Conservation (phyloP, 116 monocot genomes). For the Iris pallida region DNA sequence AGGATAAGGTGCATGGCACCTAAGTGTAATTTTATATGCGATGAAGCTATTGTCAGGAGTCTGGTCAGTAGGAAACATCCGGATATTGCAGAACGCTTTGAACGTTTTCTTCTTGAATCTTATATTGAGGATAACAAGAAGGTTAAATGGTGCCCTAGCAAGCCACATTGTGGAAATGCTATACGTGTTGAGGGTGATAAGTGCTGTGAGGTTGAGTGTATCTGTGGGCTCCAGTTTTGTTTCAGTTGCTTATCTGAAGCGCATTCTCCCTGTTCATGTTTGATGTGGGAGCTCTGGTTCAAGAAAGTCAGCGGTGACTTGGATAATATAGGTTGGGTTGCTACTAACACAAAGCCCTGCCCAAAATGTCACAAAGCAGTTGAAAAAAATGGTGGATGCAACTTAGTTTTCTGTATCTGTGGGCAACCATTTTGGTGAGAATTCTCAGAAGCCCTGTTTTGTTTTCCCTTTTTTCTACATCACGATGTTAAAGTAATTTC, state of each 20-base stretch:
- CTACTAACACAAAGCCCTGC: constrained; percentile 53
- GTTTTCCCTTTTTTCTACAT: neutral
- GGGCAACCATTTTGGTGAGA: constrained; percentile 77
- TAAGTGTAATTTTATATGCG: constrained; percentile 56
- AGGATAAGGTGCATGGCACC: constrained; percentile 63
- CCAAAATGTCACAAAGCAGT: constrained; percentile 70
- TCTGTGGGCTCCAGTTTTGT: constrained; percentile 75
- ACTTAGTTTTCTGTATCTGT: constrained; percentile 59
- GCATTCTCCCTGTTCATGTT: constrained; percentile 83
- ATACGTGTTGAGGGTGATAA: constrained; percentile 55
- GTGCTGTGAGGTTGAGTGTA: constrained; percentile 68
- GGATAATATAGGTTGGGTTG: constrained; percentile 58
- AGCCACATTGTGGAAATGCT: constrained; percentile 77
- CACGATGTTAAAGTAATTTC: neutral
- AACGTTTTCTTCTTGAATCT: constrained; percentile 67
- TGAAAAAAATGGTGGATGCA: constrained; percentile 76
- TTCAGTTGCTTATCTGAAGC: constrained; percentile 61
- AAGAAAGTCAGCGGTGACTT: constrained; percentile 46
- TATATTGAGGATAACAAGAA: constrained; percentile 75
- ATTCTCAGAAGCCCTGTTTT: constrained; percentile 2
- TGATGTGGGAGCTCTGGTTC: constrained; percentile 70
- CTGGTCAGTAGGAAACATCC: constrained; percentile 39
- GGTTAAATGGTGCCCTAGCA: constrained; percentile 75
- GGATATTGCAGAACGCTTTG: constrained; percentile 44
- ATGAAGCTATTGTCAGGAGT: constrained; percentile 43